Evolutionary conservation across 495 filamentous ascomycete species (phyloP).

Genomic region (Aspergillus incahuasiensis): DNA sequence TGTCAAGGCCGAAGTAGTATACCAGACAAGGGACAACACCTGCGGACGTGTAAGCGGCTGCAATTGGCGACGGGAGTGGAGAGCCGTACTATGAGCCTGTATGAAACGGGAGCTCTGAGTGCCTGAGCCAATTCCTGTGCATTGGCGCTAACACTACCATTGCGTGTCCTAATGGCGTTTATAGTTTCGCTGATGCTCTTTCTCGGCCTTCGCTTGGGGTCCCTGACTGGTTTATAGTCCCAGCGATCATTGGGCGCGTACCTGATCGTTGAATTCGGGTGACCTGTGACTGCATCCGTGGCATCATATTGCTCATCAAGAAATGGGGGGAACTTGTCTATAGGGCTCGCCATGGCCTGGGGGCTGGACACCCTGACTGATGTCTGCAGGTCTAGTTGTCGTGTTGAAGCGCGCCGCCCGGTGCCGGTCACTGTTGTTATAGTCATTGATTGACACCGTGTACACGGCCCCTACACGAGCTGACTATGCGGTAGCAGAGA

Average conservation of each 20-base stretch:
- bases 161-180: conserved; percentile 68
- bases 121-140: conserved; percentile 91
- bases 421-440: conserved; percentile 43
- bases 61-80: not conserved
- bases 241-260: conserved; percentile 33
- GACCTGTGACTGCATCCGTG: conserved; percentile 20
- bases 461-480: not conserved
- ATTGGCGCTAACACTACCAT: conserved; percentile 81
- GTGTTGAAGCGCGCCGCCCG: conserved; percentile 42
- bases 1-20: conserved; percentile 86
- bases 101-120: conserved; percentile 83
- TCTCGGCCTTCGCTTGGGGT: conserved; percentile 61
- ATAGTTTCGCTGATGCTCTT: conserved; percentile 86
- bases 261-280: conserved; percentile 28
- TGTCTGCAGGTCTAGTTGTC: conserved; percentile 36
- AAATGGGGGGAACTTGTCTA: conserved; percentile 44
- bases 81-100: conserved; percentile 72
- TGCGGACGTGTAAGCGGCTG: conserved; percentile 31
- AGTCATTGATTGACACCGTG: conserved; percentile 27
- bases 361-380: conserved; percentile 25
- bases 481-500: not conserved
- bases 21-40: conserved; percentile 85
- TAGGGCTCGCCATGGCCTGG: conserved; percentile 35
- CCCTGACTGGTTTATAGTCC: conserved; percentile 42
- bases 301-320: conserved; percentile 32